Percentiles rank a stretch among this genome's conserved stretches.
Evolutionary conservation across 768 basidiomycete species (phyloP).

Genomic region (Mycena leptocephala): DNA sequence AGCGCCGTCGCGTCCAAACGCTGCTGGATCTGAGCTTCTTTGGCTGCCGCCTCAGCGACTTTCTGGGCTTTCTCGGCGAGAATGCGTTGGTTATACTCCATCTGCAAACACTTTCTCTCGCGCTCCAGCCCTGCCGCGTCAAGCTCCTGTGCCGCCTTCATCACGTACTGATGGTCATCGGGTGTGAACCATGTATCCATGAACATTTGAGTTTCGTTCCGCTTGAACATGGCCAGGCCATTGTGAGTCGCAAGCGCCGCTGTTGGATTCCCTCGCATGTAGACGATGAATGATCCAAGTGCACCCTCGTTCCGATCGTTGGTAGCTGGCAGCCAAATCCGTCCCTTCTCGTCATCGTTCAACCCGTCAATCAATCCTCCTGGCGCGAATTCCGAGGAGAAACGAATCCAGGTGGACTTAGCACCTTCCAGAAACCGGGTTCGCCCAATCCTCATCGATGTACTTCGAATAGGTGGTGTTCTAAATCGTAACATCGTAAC

Average conservation of each 20-base stretch:
- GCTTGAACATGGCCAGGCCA: not conserved
- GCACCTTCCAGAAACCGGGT: conserved; percentile 33
- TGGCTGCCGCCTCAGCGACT: not conserved
- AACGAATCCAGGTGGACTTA: conserved; percentile 24
- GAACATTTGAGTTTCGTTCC: conserved; percentile 23
- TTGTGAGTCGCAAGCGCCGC: conserved; percentile 15
- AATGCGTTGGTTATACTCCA: conserved; percentile 1
- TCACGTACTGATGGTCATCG: conserved; percentile 12
- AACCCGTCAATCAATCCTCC: conserved; percentile 31
- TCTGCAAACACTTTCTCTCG: not conserved
- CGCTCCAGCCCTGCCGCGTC: not conserved
- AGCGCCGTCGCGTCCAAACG: conserved; percentile 4
- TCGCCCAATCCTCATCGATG: no score
- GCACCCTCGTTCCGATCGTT: conserved; percentile 35
- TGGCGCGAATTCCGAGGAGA: conserved; percentile 32
- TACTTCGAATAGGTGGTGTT: no score
- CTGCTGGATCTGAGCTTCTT: not conserved
- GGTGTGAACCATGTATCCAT: conserved; percentile 9
- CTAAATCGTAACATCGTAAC: no score
- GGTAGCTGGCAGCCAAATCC: conserved; percentile 27
- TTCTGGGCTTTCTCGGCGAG: not conserved
- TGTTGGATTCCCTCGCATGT: conserved; percentile 3
- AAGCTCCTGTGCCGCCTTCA: not conserved
- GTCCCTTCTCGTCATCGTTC: not conserved
- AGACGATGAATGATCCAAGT: conserved; percentile 15